phyloP scores from a whole-genome alignment of 495 filamentous ascomycete species.

The Margaritispora aquatica region DNA sequence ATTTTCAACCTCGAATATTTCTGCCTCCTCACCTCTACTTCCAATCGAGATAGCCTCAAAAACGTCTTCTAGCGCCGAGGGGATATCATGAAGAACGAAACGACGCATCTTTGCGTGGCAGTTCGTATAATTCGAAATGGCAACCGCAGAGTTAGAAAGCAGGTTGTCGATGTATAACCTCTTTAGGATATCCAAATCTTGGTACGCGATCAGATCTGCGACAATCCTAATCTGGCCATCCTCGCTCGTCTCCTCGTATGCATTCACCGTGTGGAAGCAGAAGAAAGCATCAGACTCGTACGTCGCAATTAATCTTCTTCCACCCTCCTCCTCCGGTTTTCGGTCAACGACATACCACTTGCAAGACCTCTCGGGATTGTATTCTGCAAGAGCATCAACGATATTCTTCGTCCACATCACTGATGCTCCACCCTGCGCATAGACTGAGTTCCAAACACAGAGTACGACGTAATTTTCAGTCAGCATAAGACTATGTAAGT shows the following conservation, averaged over 20 bases:
- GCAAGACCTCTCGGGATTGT: conserved; percentile 43
- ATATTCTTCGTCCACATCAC: conserved; percentile 54
- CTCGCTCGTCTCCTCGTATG: conserved; percentile 51
- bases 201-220: conserved; percentile 51
- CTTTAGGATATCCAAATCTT: conserved; percentile 47
- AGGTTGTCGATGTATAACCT: conserved; percentile 56
- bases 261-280: conserved; percentile 71
- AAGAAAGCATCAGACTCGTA: conserved; percentile 60
- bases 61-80: conserved; percentile 3
- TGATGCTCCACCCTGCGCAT: conserved; percentile 38
- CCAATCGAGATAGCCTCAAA: not conserved
- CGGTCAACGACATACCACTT: conserved; percentile 68
- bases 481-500: conserved; percentile 69
- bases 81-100: not conserved
- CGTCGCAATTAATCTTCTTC: conserved; percentile 49
- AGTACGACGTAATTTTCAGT: conserved; percentile 62
- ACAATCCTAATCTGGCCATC: conserved; percentile 41
- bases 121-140: not conserved
- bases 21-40: not conserved
- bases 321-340: conserved; percentile 11
- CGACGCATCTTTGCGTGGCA: conserved; percentile 4
- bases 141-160: conserved; percentile 18
- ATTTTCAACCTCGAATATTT: not conserved
- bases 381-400: conserved; percentile 46
- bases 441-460: conserved; percentile 47